These are phyloP conservation scores for Triticum monococcum DNA, from an alignment of 176 grass and related monocot genomes.

Conservation along the genomic window DNA sequence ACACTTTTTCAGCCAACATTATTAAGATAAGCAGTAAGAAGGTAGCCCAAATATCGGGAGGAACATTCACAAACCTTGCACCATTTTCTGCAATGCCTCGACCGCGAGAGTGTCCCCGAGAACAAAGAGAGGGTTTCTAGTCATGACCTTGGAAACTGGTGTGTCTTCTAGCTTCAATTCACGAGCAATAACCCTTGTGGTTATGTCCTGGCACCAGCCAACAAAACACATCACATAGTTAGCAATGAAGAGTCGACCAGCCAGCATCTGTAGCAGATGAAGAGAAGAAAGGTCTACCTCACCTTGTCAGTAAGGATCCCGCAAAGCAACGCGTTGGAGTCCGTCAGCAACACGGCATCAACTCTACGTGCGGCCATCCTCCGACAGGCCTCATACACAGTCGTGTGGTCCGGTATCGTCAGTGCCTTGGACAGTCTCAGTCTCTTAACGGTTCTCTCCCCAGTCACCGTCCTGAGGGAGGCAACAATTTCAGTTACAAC, in stretches of 20 bases:
- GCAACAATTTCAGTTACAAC: not conserved
- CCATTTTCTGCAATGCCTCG: constrained; percentile 98
- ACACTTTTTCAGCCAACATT: constrained; percentile 4
- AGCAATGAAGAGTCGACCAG: not conserved
- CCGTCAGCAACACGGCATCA: constrained; percentile 83
- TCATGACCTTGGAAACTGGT: constrained; percentile 94
- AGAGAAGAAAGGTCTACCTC: constrained; percentile 11
- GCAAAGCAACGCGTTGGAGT: constrained; percentile 89
- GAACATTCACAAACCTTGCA: constrained; percentile 68
- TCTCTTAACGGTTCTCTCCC: constrained; percentile 93
- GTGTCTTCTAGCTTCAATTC: constrained; percentile 96
- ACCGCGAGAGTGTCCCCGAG: constrained; percentile 84
- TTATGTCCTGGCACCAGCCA: constrained; percentile 57
- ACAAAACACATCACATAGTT: not conserved
- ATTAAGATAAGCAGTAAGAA: not conserved
- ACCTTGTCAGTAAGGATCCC: constrained; percentile 99
- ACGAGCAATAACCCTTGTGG: constrained; percentile 82
- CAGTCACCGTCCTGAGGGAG: constrained; percentile 31
- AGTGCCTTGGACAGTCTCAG: constrained; percentile 88
- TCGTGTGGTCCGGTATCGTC: constrained; percentile 87
- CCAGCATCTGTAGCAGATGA: not conserved
- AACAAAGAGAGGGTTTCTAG: constrained; percentile 88
- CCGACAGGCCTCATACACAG: constrained; percentile 73
- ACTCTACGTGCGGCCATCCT: constrained; percentile 80
- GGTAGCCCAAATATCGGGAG: not conserved